phyloP scores from a whole-genome alignment of 169 alveolate genomes.

The Plasmodium vivax region DNA sequence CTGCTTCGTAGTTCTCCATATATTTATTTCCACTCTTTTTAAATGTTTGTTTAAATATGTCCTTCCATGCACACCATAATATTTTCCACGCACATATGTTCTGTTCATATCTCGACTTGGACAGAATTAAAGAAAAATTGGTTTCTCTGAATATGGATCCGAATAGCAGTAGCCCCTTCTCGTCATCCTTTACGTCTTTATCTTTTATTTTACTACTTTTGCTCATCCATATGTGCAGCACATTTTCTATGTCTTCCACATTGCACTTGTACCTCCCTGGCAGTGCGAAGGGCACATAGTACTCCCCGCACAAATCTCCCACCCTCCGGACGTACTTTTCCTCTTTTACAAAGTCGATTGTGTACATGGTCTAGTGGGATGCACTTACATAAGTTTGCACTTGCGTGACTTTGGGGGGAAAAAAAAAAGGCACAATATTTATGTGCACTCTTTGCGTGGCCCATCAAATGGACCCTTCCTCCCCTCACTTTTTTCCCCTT shows the following conservation, averaged over 20 bases:
- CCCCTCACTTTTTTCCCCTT: neutral
- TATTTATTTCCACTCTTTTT: constrained; percentile 35
- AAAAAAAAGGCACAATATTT: neutral
- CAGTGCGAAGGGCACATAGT: constrained; percentile 36
- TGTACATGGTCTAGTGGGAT: constrained; percentile 33
- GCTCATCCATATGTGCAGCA: constrained; percentile 45
- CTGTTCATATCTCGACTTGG: constrained; percentile 56
- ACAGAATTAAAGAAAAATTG: constrained; percentile 45
- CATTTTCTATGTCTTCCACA: constrained; percentile 55
- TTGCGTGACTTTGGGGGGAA: neutral
- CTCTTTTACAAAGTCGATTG: constrained; percentile 22
- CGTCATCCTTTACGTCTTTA: neutral
- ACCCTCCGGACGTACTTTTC: constrained; percentile 38
- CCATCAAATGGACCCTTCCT: neutral
- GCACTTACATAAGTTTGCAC: neutral
- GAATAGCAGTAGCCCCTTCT: constrained; percentile 7
- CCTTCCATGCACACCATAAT: constrained; percentile 69
- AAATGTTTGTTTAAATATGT: constrained; percentile 41
- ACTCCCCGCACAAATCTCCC: constrained; percentile 53
- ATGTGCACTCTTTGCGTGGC: neutral
- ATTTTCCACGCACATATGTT: constrained; percentile 39
- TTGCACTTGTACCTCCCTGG: constrained; percentile 60
- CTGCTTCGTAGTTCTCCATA: neutral
- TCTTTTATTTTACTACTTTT: constrained; percentile 19
- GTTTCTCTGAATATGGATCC: constrained; percentile 50